phyloP scores from a whole-genome alignment of 2,329 filamentous ascomycete species.

The Pyrenochaeta sp. region DNA sequence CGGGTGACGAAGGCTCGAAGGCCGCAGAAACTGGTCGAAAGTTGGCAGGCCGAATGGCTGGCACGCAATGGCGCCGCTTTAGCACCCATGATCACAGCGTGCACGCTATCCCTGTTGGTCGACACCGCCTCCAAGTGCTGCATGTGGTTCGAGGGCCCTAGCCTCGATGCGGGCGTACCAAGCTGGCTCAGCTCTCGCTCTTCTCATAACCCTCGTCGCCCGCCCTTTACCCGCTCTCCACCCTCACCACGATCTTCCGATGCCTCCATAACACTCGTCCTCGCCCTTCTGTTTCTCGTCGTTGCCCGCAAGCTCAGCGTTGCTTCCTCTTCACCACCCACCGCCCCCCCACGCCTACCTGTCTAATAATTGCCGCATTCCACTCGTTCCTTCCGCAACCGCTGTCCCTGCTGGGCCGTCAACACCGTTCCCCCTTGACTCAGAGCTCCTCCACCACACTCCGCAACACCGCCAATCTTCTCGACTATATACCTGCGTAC shows the following conservation, averaged over 20 bases:
- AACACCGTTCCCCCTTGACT: constrained; percentile 26
- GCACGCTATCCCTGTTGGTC: constrained; percentile 15
- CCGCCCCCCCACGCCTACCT: constrained; percentile 13
- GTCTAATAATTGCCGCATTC: constrained; percentile 31
- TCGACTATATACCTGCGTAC: constrained; percentile 36
- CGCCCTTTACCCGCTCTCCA: constrained; percentile 30
- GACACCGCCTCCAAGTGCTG: constrained; percentile 19
- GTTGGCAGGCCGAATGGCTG: constrained; percentile 21
- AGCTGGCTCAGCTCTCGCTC: constrained; percentile 14
- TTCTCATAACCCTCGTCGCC: constrained; percentile 21
- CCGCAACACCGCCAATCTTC: constrained; percentile 42
- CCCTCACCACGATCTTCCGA: constrained; percentile 34
- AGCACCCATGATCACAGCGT: too few species aligned
- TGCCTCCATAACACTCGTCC: constrained; percentile 39
- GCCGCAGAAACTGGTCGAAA: constrained; percentile 18
- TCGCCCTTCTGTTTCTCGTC: constrained; percentile 26
- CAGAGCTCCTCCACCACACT: constrained; percentile 12
- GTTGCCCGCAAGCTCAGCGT: constrained; percentile 39
- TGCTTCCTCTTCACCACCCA: constrained; percentile 19
- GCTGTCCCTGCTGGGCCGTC: constrained; percentile 29
- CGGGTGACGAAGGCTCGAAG: constrained; percentile 20
- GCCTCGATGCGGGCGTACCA: constrained; percentile 11
- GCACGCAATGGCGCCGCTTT: constrained; percentile 17
- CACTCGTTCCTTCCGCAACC: constrained; percentile 39
- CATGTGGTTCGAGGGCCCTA: too few species aligned